Conservation (phyloP, 768 basidiomycete genomes). For the Lactifluus volemus region DNA sequence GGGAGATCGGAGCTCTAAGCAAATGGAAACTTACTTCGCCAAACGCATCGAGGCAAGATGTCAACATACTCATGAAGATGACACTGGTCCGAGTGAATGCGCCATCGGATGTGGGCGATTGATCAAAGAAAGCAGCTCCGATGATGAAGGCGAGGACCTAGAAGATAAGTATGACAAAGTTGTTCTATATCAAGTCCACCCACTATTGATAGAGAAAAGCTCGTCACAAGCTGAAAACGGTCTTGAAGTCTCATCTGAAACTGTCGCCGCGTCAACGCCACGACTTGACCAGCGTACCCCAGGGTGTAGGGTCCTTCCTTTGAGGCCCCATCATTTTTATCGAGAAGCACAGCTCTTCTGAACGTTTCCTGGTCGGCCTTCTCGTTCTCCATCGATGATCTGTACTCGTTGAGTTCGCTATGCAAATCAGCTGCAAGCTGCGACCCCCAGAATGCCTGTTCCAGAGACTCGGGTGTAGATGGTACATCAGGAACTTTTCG, state of each 20-base stretch:
- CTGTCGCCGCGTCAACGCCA: conserved; percentile 60
- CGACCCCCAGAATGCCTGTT: conserved; percentile 49
- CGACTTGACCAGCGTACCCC: conserved; percentile 65
- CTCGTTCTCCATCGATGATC: conserved; percentile 44
- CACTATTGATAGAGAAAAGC: conserved; percentile 52
- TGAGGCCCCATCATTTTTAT: conserved; percentile 72
- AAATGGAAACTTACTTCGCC: conserved; percentile 39
- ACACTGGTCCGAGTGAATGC: conserved; percentile 85
- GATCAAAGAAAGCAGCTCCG: conserved; percentile 66
- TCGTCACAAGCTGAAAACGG: conserved; percentile 66
- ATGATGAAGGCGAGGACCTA: conserved; percentile 54
- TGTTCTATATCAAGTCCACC: conserved; percentile 25
- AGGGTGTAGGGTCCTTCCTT: conserved; percentile 79
- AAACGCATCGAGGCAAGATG: conserved; percentile 64
- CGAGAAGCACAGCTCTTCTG: conserved; percentile 59
- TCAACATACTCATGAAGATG: conserved; percentile 62
- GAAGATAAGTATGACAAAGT: conserved; percentile 16
- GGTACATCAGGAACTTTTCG: conserved; percentile 50
- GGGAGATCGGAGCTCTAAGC: not conserved
- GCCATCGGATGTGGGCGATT: conserved; percentile 65
- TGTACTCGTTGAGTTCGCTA: conserved; percentile 45
- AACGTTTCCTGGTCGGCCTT: conserved; percentile 66
- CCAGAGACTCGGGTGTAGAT: conserved; percentile 57
- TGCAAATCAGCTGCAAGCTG: conserved; percentile 35
- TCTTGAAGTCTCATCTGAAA: conserved; percentile 71